Evolutionary conservation across 2,329 filamentous ascomycete species (phyloP).

Genomic region (Sclerotinia borealis): DNA sequence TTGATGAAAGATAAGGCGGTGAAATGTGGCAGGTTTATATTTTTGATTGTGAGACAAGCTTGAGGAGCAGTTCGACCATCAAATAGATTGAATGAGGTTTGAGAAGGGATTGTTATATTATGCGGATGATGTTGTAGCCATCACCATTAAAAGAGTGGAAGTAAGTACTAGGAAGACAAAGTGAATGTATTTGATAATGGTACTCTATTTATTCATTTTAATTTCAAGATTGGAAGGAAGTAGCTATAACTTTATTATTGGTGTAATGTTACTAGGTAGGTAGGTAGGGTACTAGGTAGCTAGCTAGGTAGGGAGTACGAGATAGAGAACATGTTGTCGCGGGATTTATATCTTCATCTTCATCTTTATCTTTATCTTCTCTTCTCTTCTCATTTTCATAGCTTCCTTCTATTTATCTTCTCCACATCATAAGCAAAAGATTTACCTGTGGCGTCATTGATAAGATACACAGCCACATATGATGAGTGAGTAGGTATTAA

Average conservation of each 20-base stretch:
- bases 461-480: neutral
- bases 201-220: too few relatives aligned
- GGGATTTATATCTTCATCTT: neutral
- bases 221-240: neutral
- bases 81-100: neutral
- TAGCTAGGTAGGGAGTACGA: neutral
- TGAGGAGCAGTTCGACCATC: neutral
- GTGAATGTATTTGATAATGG: too few relatives aligned
- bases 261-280: too few relatives aligned
- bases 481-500: too few relatives aligned
- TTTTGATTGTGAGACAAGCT: neutral
- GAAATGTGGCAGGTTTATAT: neutral
- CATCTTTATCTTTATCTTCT: too few relatives aligned
- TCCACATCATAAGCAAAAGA: neutral
- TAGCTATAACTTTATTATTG: too few relatives aligned
- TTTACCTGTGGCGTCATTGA: neutral
- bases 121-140: neutral
- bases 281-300: neutral
- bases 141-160: neutral
- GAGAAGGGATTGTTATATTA: neutral
- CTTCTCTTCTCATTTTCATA: too few relatives aligned
- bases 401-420: too few relatives aligned
- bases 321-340: neutral
- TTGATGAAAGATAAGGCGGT: neutral
- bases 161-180: accelerated